Evolutionary conservation across 2,329 filamentous ascomycete genomes (phyloP), one percentile per base, ranked within the genome.

Genomic region (Clonostachys chloroleuca): DNA sequence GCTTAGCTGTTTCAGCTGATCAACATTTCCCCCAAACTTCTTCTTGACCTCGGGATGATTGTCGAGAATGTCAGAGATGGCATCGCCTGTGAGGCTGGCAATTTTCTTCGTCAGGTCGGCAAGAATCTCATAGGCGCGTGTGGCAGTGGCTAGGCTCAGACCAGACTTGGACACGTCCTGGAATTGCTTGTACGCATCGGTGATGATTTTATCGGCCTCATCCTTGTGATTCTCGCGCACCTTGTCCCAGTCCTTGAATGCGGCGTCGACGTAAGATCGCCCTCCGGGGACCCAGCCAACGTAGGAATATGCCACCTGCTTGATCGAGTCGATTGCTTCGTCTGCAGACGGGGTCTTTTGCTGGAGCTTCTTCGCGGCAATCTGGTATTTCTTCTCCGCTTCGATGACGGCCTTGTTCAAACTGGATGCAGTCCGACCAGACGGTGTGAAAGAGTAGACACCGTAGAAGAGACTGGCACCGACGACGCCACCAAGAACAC

Each of bases 11-110:
- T 88, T 87, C 44, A 91, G 69, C 61, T 87, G 78, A 44, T 87
- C 79, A 41, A 87, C 66, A 54, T 79, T 83, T 12, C 79, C 81
- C 13, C 86, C 86, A 9, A 90, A 66, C 67, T 86, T 84, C 59
- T 89, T 78, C 72, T 88, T 89, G 17, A 89, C 58, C 55, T 85
- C 65, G 0, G 87, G 87, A 60, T 91, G 86, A 60, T 89, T 88
- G 57, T 89, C 77, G 44, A 90, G 63, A 40, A 91, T 78, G 51
- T 89, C 81, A 20, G 71, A 66, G 0, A 80, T 68, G 2, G 83
- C 81, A 54, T 87, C 83, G 6, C 75, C 78, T 0, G 83, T 78
- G 3, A 91, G 72, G 41, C 74, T 74, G 14, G 75, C 77, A 13
- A 91, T 65, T 52, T 80, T 75, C 56, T 73, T 74, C 18, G 82